Conservation (phyloP, 768 basidiomycete genomes). For the Auricularia heimuer region DNA sequence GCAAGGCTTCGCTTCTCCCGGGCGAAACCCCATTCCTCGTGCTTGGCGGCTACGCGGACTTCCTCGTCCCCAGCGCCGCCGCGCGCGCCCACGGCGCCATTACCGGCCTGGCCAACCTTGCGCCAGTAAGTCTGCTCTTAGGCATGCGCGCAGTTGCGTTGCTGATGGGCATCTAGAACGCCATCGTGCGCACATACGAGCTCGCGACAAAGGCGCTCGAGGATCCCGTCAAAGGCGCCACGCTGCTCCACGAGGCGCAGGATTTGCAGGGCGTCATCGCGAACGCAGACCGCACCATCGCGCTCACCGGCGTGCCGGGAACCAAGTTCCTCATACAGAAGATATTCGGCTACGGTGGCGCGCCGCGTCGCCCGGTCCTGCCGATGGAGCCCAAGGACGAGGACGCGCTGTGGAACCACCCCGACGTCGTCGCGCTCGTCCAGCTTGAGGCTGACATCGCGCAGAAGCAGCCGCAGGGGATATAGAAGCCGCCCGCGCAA, state of each 20-base stretch:
- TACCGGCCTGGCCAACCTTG: slow-evolving; percentile 78
- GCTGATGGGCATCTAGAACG: slow-evolving; percentile 31
- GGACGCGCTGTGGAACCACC: slow-evolving; percentile 59
- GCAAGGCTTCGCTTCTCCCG: slow-evolving; percentile 35
- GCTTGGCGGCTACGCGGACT: slow-evolving; percentile 79
- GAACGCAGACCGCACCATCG: slow-evolving; percentile 69
- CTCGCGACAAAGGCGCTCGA: slow-evolving; percentile 47
- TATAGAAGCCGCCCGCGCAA: neutral
- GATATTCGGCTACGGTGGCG: slow-evolving; percentile 71
- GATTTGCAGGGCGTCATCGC: slow-evolving; percentile 73
- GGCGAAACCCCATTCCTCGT: slow-evolving; percentile 65
- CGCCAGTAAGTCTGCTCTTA: slow-evolving; percentile 41
- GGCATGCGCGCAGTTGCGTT: neutral
- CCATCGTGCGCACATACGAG: slow-evolving; percentile 51
- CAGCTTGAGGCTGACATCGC: slow-evolving; percentile 34
- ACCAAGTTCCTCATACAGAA: slow-evolving; percentile 74
- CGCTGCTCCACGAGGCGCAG: slow-evolving; percentile 57
- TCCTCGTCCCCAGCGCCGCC: slow-evolving; percentile 61
- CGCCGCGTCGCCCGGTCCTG: slow-evolving; percentile 67
- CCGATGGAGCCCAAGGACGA: slow-evolving; percentile 49
- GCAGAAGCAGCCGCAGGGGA: neutral
- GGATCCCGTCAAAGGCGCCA: slow-evolving; percentile 28
- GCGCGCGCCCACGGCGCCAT: slow-evolving; percentile 81
- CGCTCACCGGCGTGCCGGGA: slow-evolving; percentile 66
- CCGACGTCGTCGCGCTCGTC: slow-evolving; percentile 60